Base-by-base conservation (phyloP, 2,329 filamentous ascomycete species). In the Apiospora koreana region DNA sequence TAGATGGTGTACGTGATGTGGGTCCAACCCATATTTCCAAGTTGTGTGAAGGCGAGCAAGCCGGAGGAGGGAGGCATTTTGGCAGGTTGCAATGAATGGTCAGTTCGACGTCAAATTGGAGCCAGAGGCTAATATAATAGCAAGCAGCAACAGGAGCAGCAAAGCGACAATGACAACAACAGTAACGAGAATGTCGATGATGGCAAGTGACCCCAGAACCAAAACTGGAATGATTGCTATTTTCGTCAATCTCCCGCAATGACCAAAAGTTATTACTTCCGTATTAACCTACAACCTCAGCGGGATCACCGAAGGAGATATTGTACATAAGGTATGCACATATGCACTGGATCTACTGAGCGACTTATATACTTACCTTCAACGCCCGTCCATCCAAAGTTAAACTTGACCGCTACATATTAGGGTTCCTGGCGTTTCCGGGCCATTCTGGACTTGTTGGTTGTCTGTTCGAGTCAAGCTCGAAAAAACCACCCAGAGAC, bases 61-160 rank as follows among this genome's bases (percentile, higher is more conserved):
- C 31, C 54, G 54, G 54, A n/a, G 54, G 54, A 38, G 10, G 31
- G 54, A 62, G 54, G 21, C 54, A 62, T 38, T 62, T 23, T 38
- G 54, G 54, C 54, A 62, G 54, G 54, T 62, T 62, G 54, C 54
- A 62, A 62, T 31, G 54, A 31, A 62, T 28, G n/a, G 54, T 12
- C 54, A 62, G 54, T 62, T 16, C 31, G 54, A 62, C 31, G 31
- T 38, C 21, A 31, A 38, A 38, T 38, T 38, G 54, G 28, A 54
- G 48, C 46, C 46, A 48, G 9, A 48, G 46, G 46, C n/a, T 25
- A 25, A 14, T 1, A 48, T 25, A 25, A 14, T 1, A 48, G 46
- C 46, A 28, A 28, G 48, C 48, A 54, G 23, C 12, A 31, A 25
- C 9, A 54, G 45, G 8, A 23, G n/a, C n/a, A n/a, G 46, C 46